These are phyloP conservation scores for Mycena sp. DNA, from an alignment of 1,284 basidiomycete genomes.

Conservation along the genomic window DNA sequence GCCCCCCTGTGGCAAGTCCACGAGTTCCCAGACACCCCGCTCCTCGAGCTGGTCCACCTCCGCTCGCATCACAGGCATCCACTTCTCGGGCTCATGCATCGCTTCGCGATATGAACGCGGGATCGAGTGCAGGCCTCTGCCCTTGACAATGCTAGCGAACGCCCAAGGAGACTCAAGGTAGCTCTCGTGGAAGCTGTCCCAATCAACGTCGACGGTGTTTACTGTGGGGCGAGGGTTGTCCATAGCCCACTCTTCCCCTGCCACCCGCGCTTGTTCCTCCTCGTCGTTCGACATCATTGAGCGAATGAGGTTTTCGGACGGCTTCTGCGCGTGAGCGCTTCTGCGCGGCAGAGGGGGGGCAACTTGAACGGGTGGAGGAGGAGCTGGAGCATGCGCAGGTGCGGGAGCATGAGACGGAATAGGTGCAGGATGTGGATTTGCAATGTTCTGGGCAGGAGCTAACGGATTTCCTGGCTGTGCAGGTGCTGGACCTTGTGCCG, in stretches of 20 bases:
- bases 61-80: neutral
- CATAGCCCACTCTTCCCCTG: neutral
- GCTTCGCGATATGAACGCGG: constrained; percentile 11
- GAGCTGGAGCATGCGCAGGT: neutral
- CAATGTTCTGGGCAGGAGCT: too few relatives aligned
- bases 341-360: too few relatives aligned
- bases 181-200: neutral
- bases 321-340: neutral
- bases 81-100: constrained; percentile 9
- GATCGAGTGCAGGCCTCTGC: neutral
- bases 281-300: neutral
- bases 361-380: too few relatives aligned
- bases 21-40: constrained; percentile 11
- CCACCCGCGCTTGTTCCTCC: constrained; percentile 1
- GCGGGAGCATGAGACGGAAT: neutral
- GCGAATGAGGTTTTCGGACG: neutral
- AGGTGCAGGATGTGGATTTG: neutral
- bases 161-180: constrained; percentile 3
- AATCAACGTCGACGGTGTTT: constrained; percentile 8
- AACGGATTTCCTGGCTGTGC: too few relatives aligned
- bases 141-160: neutral
- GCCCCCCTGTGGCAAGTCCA: neutral
- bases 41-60: neutral
- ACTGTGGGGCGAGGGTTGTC: neutral
- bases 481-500: too few relatives aligned